phyloP scores from a whole-genome alignment of 257 asterid genomes.

The Scutellaria barbata region DNA sequence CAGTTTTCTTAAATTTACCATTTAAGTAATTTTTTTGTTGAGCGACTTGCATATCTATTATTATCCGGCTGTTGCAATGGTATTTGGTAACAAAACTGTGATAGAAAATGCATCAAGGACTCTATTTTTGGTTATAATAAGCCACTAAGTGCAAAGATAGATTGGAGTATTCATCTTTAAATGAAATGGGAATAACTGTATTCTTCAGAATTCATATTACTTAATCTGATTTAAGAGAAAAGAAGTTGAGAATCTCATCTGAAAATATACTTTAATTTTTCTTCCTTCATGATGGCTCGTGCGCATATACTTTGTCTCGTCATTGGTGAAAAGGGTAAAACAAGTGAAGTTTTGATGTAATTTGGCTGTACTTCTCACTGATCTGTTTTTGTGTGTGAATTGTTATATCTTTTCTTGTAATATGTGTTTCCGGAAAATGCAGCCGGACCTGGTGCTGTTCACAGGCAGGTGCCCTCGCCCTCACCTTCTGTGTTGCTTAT shows the following conservation, averaged over 20 bases:
- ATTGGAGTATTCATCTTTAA: neutral
- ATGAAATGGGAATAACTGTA: neutral
- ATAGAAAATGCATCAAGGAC: neutral
- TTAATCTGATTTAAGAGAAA: neutral
- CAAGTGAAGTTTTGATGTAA: neutral
- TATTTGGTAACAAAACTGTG: neutral
- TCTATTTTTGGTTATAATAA: neutral
- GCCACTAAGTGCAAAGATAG: neutral
- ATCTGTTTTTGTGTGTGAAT: slow-evolving; percentile 23
- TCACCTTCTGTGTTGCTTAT: slow-evolving; percentile 26
- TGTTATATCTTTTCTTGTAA: slow-evolving; percentile 34
- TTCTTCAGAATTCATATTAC: slow-evolving; percentile 4
- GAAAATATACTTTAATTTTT: neutral
- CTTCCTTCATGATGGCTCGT: neutral
- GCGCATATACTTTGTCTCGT: slow-evolving; percentile 1
- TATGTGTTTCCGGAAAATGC: slow-evolving; percentile 53
- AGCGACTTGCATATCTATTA: slow-evolving; percentile 1
- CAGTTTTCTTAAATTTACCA: neutral
- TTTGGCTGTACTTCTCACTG: neutral
- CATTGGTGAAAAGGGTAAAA: slow-evolving; percentile 11
- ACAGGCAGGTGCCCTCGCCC: slow-evolving; percentile 77
- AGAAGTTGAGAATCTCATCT: neutral
- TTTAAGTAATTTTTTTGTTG: slow-evolving; percentile 1
- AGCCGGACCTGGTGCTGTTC: slow-evolving; percentile 96
- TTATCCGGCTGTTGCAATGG: slow-evolving; percentile 13